Evolutionary conservation across 768 basidiomycete species (phyloP).

Genomic region (Infundibulicybe gibba): DNA sequence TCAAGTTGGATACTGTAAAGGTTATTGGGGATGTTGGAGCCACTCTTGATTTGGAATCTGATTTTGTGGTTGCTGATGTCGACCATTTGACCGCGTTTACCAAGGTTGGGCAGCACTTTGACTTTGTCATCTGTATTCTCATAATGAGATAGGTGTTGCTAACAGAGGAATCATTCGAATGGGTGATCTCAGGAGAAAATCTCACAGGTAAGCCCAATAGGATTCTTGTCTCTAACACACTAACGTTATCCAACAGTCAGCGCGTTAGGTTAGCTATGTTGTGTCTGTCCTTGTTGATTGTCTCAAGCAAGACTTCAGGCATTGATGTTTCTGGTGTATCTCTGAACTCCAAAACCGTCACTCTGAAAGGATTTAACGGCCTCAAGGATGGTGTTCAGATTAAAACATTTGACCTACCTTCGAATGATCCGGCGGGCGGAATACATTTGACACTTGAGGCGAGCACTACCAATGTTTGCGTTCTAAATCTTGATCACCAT

Average conservation of each 20-base stretch:
- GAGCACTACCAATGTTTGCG: slow-evolving; percentile 48
- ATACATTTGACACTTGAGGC: slow-evolving; percentile 66
- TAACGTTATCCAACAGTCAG: slow-evolving; percentile 32
- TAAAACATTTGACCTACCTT: slow-evolving; percentile 65
- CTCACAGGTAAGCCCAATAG: slow-evolving; percentile 42
- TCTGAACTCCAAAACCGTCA: slow-evolving; percentile 53
- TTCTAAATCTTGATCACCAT: background rate
- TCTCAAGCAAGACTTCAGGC: slow-evolving; percentile 28
- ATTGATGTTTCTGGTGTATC: slow-evolving; percentile 55
- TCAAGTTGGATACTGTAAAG: slow-evolving; percentile 58
- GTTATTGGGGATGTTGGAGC: slow-evolving; percentile 65
- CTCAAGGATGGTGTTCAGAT: slow-evolving; percentile 60
- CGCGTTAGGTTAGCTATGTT: slow-evolving; percentile 41
- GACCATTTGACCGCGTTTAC: slow-evolving; percentile 61
- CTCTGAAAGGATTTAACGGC: slow-evolving; percentile 69
- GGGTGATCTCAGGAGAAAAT: slow-evolving; percentile 65
- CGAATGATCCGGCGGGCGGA: slow-evolving; percentile 68
- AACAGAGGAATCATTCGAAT: slow-evolving; percentile 62
- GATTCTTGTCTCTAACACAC: background rate
- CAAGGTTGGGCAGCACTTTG: slow-evolving; percentile 32
- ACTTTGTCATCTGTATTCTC: background rate
- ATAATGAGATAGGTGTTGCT: slow-evolving; percentile 39
- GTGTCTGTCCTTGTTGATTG: background rate
- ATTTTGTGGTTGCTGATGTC: slow-evolving; percentile 57
- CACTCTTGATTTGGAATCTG: slow-evolving; percentile 45